Conservation (phyloP, 1,284 basidiomycete species). For the Xanthoconium separans region DNA sequence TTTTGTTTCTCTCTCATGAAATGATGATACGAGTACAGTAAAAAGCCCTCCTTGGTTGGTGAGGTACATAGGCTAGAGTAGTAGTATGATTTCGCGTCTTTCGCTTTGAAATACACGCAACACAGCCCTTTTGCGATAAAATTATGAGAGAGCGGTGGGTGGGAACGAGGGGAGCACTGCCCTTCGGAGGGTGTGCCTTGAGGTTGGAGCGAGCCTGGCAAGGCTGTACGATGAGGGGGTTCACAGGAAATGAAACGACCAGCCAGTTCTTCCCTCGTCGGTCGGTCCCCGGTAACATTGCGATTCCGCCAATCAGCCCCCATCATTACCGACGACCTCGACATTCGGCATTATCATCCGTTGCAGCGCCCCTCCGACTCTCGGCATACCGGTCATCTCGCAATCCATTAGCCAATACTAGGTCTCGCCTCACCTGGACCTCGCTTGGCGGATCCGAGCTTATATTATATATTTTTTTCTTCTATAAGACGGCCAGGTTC, state of each 20-base stretch:
- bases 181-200: conserved; percentile 13
- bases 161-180: conserved; percentile 1
- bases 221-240: conserved; percentile 16
- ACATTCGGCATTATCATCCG: conserved; percentile 2
- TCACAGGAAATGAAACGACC: conserved; percentile 9
- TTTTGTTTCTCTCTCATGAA: conserved; percentile 7
- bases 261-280: not conserved
- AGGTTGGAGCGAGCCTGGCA: not conserved
- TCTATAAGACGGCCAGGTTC: conserved; percentile 4
- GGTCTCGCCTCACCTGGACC: conserved; percentile 11
- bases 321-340: not conserved
- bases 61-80: no score
- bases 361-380: conserved; percentile 19
- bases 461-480: no score
- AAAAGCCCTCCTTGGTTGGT: conserved; percentile 13
- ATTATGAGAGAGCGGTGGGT: not conserved
- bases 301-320: conserved; percentile 8
- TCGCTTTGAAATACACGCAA: conserved; percentile 13
- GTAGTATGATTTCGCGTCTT: not conserved
- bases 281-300: conserved; percentile 14
- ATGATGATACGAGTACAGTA: conserved; percentile 10
- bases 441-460: conserved; percentile 14
- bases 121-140: conserved; percentile 6
- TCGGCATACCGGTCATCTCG: conserved; percentile 13
- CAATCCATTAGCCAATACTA: conserved; percentile 9